These are phyloP conservation scores for Urostyla sp. DNA, from an alignment of 73 alveolate genomes.

Conservation along the genomic window DNA sequence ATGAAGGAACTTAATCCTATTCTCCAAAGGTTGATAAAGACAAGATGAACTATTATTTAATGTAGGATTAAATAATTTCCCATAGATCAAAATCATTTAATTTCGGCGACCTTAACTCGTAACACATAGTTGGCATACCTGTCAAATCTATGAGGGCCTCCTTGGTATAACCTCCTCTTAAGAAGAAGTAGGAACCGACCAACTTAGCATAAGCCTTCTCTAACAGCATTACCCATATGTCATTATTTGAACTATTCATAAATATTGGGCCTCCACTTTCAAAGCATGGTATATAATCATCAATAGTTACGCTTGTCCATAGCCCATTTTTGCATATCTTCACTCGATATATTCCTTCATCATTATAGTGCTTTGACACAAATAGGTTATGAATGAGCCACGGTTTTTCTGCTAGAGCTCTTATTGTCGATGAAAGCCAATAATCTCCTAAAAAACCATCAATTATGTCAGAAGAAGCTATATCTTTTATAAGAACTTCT, in stretches of 20 bases:
- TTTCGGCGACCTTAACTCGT: slow-evolving; percentile 5
- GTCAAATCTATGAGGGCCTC: slow-evolving; percentile 62
- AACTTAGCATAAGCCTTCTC: slow-evolving; percentile 76
- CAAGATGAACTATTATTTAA: neutral
- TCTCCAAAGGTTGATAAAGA: slow-evolving; percentile 47
- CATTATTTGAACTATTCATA: slow-evolving; percentile 17
- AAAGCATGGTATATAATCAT: slow-evolving; percentile 68
- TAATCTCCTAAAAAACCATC: slow-evolving; percentile 80
- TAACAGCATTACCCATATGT: slow-evolving; percentile 66
- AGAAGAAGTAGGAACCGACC: slow-evolving; percentile 55
- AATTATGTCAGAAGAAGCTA: slow-evolving; percentile 63
- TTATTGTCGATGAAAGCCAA: slow-evolving; percentile 67
- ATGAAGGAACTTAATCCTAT: slow-evolving; percentile 9
- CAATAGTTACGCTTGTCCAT: slow-evolving; percentile 73
- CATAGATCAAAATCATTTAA: slow-evolving; percentile 46
- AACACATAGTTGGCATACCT: slow-evolving; percentile 50
- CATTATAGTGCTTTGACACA: slow-evolving; percentile 53
- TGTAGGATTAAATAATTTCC: slow-evolving; percentile 21
- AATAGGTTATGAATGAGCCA: slow-evolving; percentile 55
- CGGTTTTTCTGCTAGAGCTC: slow-evolving; percentile 72
- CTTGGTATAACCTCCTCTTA: slow-evolving; percentile 60
- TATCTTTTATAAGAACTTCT: slow-evolving; percentile 49
- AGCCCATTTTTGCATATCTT: slow-evolving; percentile 81
- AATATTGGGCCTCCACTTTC: slow-evolving; percentile 37
- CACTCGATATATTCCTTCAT: slow-evolving; percentile 77